Evolutionary conservation across 208 protist genomes (phyloP).

Genomic region (Leishmania tropica): DNA sequence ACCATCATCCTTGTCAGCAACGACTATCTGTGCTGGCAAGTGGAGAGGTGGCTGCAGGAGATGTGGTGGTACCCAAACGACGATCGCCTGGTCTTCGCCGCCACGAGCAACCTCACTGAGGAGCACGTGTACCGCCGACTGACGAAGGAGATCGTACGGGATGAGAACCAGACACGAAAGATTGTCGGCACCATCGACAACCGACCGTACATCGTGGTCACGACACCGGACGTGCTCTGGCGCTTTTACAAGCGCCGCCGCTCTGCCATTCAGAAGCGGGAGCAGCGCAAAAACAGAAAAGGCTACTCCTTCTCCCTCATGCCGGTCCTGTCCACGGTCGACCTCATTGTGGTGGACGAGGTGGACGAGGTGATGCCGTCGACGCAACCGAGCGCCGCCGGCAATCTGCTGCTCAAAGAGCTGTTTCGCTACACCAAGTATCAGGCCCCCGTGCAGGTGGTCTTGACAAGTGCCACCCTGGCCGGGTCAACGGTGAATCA

Average conservation of each 20-base stretch:
- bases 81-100: constrained; percentile 79
- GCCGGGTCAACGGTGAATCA: constrained; percentile 87
- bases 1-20: constrained; percentile 78
- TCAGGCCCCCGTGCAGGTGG: constrained; percentile 83
- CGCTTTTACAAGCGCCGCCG: constrained; percentile 63
- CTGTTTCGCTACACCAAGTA: constrained; percentile 86
- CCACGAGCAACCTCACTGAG: constrained; percentile 58
- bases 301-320: constrained; percentile 68
- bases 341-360: constrained; percentile 88
- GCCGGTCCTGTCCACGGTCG: constrained; percentile 75
- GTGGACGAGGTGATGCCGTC: constrained; percentile 86
- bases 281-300: constrained; percentile 41
- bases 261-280: constrained; percentile 43
- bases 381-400: constrained; percentile 55
- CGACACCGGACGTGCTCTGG: constrained; percentile 83
- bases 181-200: constrained; percentile 61
- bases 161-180: constrained; percentile 27
- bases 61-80: constrained; percentile 92
- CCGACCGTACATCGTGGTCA: constrained; percentile 82
- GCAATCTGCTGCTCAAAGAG: constrained; percentile 85
- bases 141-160: constrained; percentile 60
- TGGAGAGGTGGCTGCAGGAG: constrained; percentile 81
- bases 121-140: constrained; percentile 80
- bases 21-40: constrained; percentile 79
- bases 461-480: constrained; percentile 90